These are phyloP conservation scores for Isatis tinctoria DNA, from an alignment of 345 rosid genomes.

Conservation along the genomic window DNA sequence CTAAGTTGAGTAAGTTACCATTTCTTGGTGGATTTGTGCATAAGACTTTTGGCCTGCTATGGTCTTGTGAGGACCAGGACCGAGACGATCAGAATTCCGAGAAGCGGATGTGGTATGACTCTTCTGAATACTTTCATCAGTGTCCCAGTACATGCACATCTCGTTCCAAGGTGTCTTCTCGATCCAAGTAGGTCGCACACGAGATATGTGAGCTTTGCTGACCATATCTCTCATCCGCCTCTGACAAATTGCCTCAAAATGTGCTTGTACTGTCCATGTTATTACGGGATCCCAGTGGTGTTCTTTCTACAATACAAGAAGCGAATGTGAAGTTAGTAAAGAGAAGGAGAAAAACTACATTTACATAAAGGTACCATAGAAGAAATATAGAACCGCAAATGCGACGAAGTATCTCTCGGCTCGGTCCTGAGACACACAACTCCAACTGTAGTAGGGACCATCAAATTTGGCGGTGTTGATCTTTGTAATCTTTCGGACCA, in stretches of 20 bases:
- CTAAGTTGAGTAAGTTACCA: not conserved
- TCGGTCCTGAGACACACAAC: no score
- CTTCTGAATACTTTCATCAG: not conserved
- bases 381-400: no score
- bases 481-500: no score
- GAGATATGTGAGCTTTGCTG: no score
- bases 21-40: not conserved
- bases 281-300: not conserved
- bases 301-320: not conserved
- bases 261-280: not conserved
- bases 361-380: no score
- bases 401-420: not conserved
- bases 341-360: no score
- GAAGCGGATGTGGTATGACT: not conserved
- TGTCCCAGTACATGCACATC: not conserved
- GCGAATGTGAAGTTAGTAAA: no score
- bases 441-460: no score
- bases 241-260: no score
- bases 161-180: accelerated
- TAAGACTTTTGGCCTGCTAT: not conserved
- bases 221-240: not conserved
- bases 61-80: not conserved
- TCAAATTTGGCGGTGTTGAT: no score
- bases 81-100: not conserved
- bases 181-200: not conserved